Evolutionary conservation across 2,329 filamentous ascomycete genomes (phyloP).

Genomic region (Cladophialophora chaetospira): DNA sequence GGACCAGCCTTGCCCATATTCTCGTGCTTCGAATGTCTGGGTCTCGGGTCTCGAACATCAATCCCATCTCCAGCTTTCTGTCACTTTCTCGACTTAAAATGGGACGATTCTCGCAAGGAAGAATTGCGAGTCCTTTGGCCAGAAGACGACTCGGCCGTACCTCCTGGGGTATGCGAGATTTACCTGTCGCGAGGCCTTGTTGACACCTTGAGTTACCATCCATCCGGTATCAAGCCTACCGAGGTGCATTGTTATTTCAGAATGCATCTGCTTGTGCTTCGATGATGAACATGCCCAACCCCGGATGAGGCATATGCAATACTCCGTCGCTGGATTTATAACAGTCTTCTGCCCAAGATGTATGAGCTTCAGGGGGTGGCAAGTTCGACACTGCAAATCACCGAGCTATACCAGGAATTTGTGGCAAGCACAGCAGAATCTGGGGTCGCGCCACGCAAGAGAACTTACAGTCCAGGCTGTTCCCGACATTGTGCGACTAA

Average conservation of each 20-base stretch:
- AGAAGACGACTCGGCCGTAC: constrained; percentile 13
- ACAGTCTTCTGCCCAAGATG: constrained; percentile 6
- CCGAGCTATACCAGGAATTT: not conserved
- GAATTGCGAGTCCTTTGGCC: not conserved
- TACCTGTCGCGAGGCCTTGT: not conserved
- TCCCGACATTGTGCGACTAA: not conserved
- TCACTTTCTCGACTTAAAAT: not conserved
- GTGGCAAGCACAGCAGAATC: not conserved
- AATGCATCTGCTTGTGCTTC: not conserved
- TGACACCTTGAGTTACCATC: not conserved
- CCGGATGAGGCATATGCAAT: not conserved
- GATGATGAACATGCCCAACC: not conserved
- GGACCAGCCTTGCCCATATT: constrained; percentile 11
- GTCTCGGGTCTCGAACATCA: not conserved
- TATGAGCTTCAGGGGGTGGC: constrained; percentile 3
- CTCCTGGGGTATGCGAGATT: constrained; percentile 4
- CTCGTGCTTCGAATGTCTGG: not conserved
- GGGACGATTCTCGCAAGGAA: not conserved
- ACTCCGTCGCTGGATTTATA: constrained; percentile 2
- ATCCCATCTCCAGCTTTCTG: not conserved
- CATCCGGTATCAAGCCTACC: constrained; percentile 8
- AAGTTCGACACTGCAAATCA: constrained; percentile 6
- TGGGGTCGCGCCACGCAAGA: not conserved
- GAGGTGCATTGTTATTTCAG: constrained; percentile 6
- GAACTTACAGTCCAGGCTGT: constrained; percentile 1